Evolutionary conservation across 2,329 filamentous ascomycete species (phyloP), one percentile per base, ranked within the genome.

Genomic region (Trichoderma atrobrunneum): DNA sequence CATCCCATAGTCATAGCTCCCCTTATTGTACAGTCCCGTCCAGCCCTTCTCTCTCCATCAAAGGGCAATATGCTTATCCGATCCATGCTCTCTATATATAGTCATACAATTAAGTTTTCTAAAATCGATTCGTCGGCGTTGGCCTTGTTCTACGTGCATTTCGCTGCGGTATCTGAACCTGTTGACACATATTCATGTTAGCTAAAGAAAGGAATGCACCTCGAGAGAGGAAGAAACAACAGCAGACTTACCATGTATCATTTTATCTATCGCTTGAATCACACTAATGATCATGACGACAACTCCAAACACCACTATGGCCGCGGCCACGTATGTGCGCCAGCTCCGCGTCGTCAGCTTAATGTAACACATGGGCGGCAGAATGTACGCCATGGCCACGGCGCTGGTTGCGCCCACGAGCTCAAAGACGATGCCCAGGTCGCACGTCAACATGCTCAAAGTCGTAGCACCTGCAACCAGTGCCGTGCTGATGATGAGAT

Each of bases 401-500:
- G 96, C 96, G 79, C 93, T 97, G 43, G 96, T 99, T 7, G 96
- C 94, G 74, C 96, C 96, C 72, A 99, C 96, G 21, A 99, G 86
- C 84, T 99, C 96, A 79, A 99, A 98, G 1, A 99, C 95, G 59
- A 93, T 89, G 67, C 96, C 96, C 4, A 99, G 86, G 80, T 99
- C 96, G 82, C 96, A 98, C 1, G 95, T 98, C 73, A 97, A 80
- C 71, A 99, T 85, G 73, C 92, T 92, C 70, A 98, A 80, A 7
- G 84, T 84, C 88, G 96, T 92, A 68, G 95, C 93, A 28, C 88
- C 85, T 5, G 93, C 85, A n/a, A 98, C 93, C 30, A 98, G 87
- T 5, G 89, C 85, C 1, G 94, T 94, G 75, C 92, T 97, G 80
- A 98, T 92, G 72, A 97, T 88, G 60, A 99, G 82, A 82, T 99